Percentiles rank a stretch among this genome's conserved stretches.
Conservation (phyloP, 75 land plant genomes). For the Sequoia sempervirens region DNA sequence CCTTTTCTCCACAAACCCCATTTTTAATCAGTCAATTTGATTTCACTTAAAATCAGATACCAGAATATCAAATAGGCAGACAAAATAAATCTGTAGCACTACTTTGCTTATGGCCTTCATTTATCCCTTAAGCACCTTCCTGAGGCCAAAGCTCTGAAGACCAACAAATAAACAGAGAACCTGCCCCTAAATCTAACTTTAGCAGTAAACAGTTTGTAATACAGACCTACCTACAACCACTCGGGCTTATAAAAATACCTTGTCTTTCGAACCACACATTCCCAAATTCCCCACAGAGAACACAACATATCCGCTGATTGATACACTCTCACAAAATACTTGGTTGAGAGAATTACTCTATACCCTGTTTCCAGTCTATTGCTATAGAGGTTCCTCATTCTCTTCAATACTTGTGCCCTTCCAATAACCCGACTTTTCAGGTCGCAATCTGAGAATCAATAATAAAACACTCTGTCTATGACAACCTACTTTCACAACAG, state of each 20-base stretch:
- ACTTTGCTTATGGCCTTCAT: not conserved
- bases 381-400: not conserved
- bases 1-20: not conserved
- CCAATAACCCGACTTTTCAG: not conserved
- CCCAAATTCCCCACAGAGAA: conserved; percentile 38
- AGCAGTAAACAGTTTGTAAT: not conserved
- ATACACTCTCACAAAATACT: not conserved
- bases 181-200: not conserved
- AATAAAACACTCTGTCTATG: not conserved
- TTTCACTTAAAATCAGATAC: not conserved
- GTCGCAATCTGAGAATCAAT: not conserved
- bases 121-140: conserved; percentile 10
- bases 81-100: not conserved
- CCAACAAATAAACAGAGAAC: not conserved
- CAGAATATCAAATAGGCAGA: not conserved
- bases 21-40: not conserved
- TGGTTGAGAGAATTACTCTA: not conserved
- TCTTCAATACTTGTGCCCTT: not conserved
- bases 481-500: not conserved
- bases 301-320: conserved; percentile 1
- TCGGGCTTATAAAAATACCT: conserved; percentile 71
- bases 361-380: conserved; percentile 8
- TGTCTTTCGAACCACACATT: conserved; percentile 63
- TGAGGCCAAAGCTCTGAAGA: not conserved
- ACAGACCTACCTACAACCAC: conserved; percentile 56